Percentiles rank a stretch among this genome's conserved stretches.
These are phyloP conservation scores for Laetiporus sulphureus DNA, from an alignment of 1,284 basidiomycete genomes.

Conservation along the genomic window DNA sequence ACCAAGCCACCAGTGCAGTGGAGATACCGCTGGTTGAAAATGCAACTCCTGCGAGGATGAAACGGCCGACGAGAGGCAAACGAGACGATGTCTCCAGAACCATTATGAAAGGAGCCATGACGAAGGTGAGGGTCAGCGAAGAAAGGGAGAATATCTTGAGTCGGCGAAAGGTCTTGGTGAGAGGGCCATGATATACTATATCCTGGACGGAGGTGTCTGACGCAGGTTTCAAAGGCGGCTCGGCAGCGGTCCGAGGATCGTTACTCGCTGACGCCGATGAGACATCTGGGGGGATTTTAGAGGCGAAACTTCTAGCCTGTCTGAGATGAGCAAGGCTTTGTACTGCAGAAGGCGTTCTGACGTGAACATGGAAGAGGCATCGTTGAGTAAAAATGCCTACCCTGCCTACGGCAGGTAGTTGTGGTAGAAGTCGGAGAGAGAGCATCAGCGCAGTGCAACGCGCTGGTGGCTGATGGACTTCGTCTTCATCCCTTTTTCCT, in stretches of 20 bases:
- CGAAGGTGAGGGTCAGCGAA: slow-evolving; percentile 66
- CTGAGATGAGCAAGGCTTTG: too few species aligned
- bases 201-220: neutral
- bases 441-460: slow-evolving; percentile 1
- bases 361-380: neutral
- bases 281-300: neutral
- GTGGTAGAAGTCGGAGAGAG: neutral
- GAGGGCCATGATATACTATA: slow-evolving; percentile 52
- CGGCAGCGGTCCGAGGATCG: neutral
- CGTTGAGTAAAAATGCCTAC: neutral
- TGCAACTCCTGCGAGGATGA: slow-evolving; percentile 64
- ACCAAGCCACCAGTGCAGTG: slow-evolving; percentile 74
- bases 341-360: too few species aligned
- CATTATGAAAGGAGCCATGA: slow-evolving; percentile 76
- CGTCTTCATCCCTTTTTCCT: neutral
- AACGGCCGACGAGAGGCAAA: slow-evolving; percentile 64
- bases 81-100: slow-evolving; percentile 60
- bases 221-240: too few species aligned
- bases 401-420: neutral
- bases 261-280: neutral
- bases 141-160: slow-evolving; percentile 82
- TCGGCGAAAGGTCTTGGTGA: slow-evolving; percentile 64
- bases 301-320: neutral
- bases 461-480: neutral
- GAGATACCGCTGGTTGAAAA: slow-evolving; percentile 66